Evolutionary conservation across 208 protist genomes (phyloP).

Genomic region (Trypanosoma lewisi): DNA sequence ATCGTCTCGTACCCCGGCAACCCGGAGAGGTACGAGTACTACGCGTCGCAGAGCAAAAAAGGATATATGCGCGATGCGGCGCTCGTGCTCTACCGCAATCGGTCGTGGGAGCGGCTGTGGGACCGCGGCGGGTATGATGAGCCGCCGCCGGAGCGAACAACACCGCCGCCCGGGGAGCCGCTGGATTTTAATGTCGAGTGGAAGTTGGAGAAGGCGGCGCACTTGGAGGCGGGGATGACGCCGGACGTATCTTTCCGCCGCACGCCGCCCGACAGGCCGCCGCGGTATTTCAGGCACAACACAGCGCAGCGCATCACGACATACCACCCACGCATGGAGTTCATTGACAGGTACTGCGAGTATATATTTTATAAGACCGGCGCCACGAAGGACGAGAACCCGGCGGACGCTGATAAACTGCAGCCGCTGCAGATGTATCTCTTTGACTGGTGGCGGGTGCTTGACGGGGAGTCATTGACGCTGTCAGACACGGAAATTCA

Average conservation of each 20-base stretch:
- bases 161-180: slow-evolving; percentile 20
- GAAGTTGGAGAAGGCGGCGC: slow-evolving; percentile 38
- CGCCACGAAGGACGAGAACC: slow-evolving; percentile 40
- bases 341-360: slow-evolving; percentile 81
- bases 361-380: slow-evolving; percentile 81
- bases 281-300: slow-evolving; percentile 68
- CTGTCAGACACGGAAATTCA: slow-evolving; percentile 86
- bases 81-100: slow-evolving; percentile 60
- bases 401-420: slow-evolving; percentile 20
- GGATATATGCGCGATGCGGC: slow-evolving; percentile 66
- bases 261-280: slow-evolving; percentile 30
- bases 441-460: slow-evolving; percentile 68
- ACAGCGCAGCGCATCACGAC: slow-evolving; percentile 55
- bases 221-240: slow-evolving; percentile 36
- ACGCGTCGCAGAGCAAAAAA: slow-evolving; percentile 37
- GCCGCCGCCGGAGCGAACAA: slow-evolving; percentile 21
- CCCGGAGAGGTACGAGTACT: slow-evolving; percentile 41
- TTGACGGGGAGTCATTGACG: slow-evolving; percentile 35
- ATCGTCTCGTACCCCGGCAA: slow-evolving; percentile 70
- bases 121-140: slow-evolving; percentile 75
- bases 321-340: slow-evolving; percentile 71
- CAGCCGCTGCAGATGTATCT: slow-evolving; percentile 43
- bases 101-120: slow-evolving; percentile 53
- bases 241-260: slow-evolving; percentile 52
- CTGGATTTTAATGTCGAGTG: slow-evolving; percentile 61